These are phyloP conservation scores for Fusarium acutatum DNA, from an alignment of 2,329 filamentous ascomycete species.

Conservation along the genomic window DNA sequence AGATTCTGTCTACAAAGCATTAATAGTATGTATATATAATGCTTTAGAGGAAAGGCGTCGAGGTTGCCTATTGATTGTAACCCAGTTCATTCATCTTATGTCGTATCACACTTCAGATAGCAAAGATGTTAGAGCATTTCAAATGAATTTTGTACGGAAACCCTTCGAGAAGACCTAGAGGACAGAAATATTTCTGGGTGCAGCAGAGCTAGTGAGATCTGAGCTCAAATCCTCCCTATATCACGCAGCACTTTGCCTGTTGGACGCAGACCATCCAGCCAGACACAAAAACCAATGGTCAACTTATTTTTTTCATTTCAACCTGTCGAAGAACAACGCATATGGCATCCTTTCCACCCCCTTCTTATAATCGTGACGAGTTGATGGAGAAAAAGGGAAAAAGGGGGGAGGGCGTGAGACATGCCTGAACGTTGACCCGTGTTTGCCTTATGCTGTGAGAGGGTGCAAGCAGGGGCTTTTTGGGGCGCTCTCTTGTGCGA, in stretches of 20 bases:
- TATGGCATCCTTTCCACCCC: conserved; percentile 27
- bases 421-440: conserved; percentile 36
- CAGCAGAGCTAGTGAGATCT: conserved; percentile 39
- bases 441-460: conserved; percentile 15
- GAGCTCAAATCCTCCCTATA: conserved; percentile 35
- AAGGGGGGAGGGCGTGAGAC: conserved; percentile 23
- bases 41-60: neutral
- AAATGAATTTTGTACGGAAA: conserved; percentile 45
- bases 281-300: conserved; percentile 41
- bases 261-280: conserved; percentile 34
- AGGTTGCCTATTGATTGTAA: neutral
- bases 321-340: conserved; percentile 46
- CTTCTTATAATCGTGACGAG: conserved; percentile 23
- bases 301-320: conserved; percentile 42
- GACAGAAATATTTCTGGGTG: conserved; percentile 40
- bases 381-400: neutral
- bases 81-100: neutral
- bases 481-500: conserved; percentile 21
- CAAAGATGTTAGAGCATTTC: conserved; percentile 36
- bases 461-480: conserved; percentile 26
- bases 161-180: conserved; percentile 45
- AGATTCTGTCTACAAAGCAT: no score
- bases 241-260: conserved; percentile 26
- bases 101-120: neutral
- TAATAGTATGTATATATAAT: neutral